These are phyloP conservation scores for Jamesozyma gamospora DNA, from an alignment of 805 yeast genomes.

Conservation along the genomic window DNA sequence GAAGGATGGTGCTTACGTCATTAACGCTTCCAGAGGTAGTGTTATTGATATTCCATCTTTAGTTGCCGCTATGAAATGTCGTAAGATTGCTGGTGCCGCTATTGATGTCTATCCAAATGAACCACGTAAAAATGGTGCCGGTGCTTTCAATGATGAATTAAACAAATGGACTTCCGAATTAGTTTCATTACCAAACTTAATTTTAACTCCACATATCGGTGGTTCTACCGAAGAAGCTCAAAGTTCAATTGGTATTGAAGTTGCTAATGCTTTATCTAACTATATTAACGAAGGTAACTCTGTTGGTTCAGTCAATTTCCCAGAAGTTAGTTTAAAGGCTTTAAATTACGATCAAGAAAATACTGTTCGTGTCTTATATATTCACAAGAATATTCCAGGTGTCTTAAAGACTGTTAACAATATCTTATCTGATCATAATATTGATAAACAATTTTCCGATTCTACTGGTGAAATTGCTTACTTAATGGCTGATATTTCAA, in stretches of 20 bases:
- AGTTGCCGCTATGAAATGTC: constrained; percentile 81
- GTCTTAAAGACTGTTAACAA: constrained; percentile 95
- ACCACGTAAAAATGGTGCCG: constrained; percentile 93
- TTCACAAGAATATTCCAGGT: constrained; percentile 98
- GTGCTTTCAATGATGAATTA: constrained; percentile 58
- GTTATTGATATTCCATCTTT: constrained; percentile 94
- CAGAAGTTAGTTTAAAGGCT: constrained; percentile 88
- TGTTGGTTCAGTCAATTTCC: constrained; percentile 95
- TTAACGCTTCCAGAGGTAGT: constrained; percentile 96
- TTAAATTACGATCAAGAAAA: constrained; percentile 78
- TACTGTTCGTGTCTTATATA: constrained; percentile 86
- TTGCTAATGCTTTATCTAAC: constrained; percentile 71
- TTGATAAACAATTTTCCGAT: constrained; percentile 97
- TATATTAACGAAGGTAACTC: constrained; percentile 95
- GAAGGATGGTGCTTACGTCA: constrained; percentile 91
- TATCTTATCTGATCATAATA: constrained; percentile 86
- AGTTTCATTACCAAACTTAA: constrained; percentile 72
- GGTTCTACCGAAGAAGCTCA: constrained; percentile 99
- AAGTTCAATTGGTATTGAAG: constrained; percentile 94
- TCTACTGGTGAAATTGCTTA: constrained; percentile 94
- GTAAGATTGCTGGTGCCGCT: constrained; percentile 95
- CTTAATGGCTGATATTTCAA: constrained; percentile 93
- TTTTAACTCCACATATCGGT: constrained; percentile 95
- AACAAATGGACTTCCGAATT: constrained; percentile 81
- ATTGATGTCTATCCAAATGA: constrained; percentile 93